These are phyloP conservation scores for Asterionellopsis glacialis DNA, from an alignment of 108 stramenopile genomes.

Conservation along the genomic window DNA sequence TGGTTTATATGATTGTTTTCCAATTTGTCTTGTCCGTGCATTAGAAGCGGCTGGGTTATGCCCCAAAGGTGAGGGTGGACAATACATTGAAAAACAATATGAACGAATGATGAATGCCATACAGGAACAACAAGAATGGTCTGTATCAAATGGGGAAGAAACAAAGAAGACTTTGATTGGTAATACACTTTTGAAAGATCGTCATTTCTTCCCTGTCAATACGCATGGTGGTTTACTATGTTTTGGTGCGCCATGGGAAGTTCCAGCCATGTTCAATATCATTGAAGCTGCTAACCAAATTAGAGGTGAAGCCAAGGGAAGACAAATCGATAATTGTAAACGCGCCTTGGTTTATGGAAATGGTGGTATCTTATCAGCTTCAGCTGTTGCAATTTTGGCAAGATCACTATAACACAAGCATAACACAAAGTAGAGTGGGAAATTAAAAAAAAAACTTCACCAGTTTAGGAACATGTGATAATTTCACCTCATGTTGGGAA, in stretches of 20 bases:
- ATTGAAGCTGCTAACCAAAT: conserved; percentile 32
- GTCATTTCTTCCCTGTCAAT: conserved; percentile 32
- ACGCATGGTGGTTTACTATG: conserved; percentile 44
- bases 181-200: conserved; percentile 10
- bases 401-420: background rate
- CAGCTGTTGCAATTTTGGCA: conserved; percentile 36
- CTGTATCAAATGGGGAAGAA: too few relatives aligned
- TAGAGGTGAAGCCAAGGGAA: conserved; percentile 13
- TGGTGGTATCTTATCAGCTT: conserved; percentile 38
- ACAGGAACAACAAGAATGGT: too few relatives aligned
- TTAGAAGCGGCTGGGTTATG: conserved; percentile 27
- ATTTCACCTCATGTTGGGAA: too few relatives aligned
- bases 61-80: conserved; percentile 22
- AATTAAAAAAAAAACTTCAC: too few relatives aligned
- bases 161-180: background rate
- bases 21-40: conserved; percentile 40
- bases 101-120: conserved; percentile 18
- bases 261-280: conserved; percentile 29
- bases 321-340: conserved; percentile 23
- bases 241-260: conserved; percentile 45
- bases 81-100: conserved; percentile 29
- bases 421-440: too few relatives aligned
- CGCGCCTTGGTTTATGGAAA: conserved; percentile 46
- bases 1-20: conserved; percentile 47
- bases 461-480: too few relatives aligned